Evolutionary conservation across 2,329 filamentous ascomycete genomes (phyloP).

Genomic region (Rosellinia necatrix): DNA sequence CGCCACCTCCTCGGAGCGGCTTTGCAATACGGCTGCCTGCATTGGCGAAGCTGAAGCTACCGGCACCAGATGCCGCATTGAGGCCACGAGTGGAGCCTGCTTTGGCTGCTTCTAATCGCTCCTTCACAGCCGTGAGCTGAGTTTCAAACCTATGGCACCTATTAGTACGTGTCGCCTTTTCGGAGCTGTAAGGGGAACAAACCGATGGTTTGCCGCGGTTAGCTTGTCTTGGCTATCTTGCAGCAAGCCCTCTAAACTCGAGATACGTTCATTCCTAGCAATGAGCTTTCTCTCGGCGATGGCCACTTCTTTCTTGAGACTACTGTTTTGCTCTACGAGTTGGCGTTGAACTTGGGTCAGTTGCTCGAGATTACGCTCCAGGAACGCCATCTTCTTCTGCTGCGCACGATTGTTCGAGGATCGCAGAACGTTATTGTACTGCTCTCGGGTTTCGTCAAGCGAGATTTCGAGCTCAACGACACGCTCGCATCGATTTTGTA

Average conservation of each 20-base stretch:
- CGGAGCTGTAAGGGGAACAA: slow-evolving; percentile 46
- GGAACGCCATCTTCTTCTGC: slow-evolving; percentile 99
- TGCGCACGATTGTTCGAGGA: slow-evolving; percentile 97
- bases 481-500: slow-evolving; percentile 97
- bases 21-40: slow-evolving; percentile 71
- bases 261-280: slow-evolving; percentile 94
- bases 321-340: slow-evolving; percentile 96
- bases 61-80: slow-evolving; percentile 62
- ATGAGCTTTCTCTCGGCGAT: slow-evolving; percentile 98
- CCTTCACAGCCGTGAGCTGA: slow-evolving; percentile 95
- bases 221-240: slow-evolving; percentile 99
- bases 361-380: slow-evolving; percentile 97
- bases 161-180: slow-evolving; percentile 36
- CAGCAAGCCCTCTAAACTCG: slow-evolving; percentile 87
- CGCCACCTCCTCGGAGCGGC: slow-evolving; percentile 67
- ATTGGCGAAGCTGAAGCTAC: slow-evolving; percentile 72
- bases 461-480: slow-evolving; percentile 98
- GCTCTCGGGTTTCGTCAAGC: slow-evolving; percentile 94
- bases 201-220: slow-evolving; percentile 96
- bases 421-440: slow-evolving; percentile 97
- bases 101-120: slow-evolving; percentile 94
- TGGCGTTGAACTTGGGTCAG: slow-evolving; percentile 96
- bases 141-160: slow-evolving; percentile 78
- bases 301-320: slow-evolving; percentile 97
- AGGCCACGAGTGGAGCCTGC: slow-evolving; percentile 86